Evolutionary conservation across 1,284 basidiomycete genomes (phyloP).

Genomic region (Cryptococcus floricola): DNA sequence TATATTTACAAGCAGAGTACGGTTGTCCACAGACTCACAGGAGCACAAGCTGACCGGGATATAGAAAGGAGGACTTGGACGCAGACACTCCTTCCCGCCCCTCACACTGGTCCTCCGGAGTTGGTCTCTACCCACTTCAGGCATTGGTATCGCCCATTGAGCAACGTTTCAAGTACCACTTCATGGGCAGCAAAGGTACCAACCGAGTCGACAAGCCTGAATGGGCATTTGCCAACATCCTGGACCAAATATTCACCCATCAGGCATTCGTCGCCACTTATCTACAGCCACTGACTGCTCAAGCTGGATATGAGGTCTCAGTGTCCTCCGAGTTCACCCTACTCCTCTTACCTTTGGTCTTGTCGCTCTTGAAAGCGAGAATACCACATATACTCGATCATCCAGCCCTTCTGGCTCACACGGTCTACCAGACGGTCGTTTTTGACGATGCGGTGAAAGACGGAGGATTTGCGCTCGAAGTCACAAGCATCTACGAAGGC

Average conservation of each 20-base stretch:
- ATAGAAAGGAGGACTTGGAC: conserved; percentile 56
- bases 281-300: conserved; percentile 66
- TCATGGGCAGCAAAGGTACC: conserved; percentile 78
- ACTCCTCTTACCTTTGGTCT: conserved; percentile 65
- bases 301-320: conserved; percentile 64
- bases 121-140: conserved; percentile 72
- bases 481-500: conserved; percentile 21
- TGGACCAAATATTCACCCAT: conserved; percentile 79
- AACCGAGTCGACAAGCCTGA: conserved; percentile 97
- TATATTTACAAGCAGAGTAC: conserved; percentile 72
- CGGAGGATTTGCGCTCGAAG: conserved; percentile 65
- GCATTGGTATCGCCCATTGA: conserved; percentile 80
- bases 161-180: conserved; percentile 91
- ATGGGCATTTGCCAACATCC: conserved; percentile 91
- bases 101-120: conserved; percentile 40
- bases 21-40: conserved; percentile 47
- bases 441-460: conserved; percentile 83
- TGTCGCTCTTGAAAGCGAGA: conserved; percentile 67
- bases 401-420: conserved; percentile 86
- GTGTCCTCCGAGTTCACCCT: conserved; percentile 75
- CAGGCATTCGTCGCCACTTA: conserved; percentile 69
- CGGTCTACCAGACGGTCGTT: conserved; percentile 81
- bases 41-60: background rate
- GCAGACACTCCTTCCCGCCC: conserved; percentile 18
- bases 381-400: conserved; percentile 70